Percentiles rank a stretch among this genome's conserved stretches.
Evolutionary conservation across 805 yeast species (phyloP).

Genomic region (Schizosaccharomyces lindneri): DNA sequence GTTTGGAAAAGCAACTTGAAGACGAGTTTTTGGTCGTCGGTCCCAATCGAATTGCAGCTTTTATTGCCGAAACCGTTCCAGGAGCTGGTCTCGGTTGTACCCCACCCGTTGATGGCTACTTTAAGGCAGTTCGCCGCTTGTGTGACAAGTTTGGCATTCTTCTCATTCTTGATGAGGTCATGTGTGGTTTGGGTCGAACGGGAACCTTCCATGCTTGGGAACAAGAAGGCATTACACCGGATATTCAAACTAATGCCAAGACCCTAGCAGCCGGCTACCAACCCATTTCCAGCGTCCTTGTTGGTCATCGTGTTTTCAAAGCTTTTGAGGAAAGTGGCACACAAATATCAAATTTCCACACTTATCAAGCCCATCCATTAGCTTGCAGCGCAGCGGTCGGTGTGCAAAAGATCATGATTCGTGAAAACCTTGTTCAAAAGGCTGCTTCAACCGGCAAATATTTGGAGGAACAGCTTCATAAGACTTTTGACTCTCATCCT

Average conservation of each 20-base stretch:
- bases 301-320: slow-evolving; percentile 6
- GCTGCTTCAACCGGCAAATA: neutral
- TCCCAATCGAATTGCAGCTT: neutral
- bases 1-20: neutral
- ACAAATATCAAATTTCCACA: slow-evolving; percentile 25
- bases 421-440: neutral
- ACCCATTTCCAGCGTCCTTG: slow-evolving; percentile 23
- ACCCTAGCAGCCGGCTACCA: slow-evolving; percentile 26
- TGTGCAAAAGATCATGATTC: slow-evolving; percentile 18
- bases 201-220: slow-evolving; percentile 27
- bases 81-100: neutral
- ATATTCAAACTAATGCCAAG: slow-evolving; percentile 25
- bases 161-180: slow-evolving; percentile 28
- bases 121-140: slow-evolving; percentile 22
- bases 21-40: neutral
- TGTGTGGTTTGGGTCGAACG: slow-evolving; percentile 33
- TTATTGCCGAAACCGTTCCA: neutral
- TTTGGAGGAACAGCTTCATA: slow-evolving; percentile 9
- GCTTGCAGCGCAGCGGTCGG: slow-evolving; percentile 24
- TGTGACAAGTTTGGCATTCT: slow-evolving; percentile 29
- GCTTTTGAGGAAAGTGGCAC: slow-evolving; percentile 11
- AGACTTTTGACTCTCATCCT: slow-evolving; percentile 13
- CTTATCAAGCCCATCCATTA: slow-evolving; percentile 26
- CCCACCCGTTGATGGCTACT: slow-evolving; percentile 15
- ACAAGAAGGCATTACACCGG: slow-evolving; percentile 22